Evolutionary conservation across 2,329 filamentous ascomycete genomes (phyloP).

Genomic region (Trichoderma simmonsii): DNA sequence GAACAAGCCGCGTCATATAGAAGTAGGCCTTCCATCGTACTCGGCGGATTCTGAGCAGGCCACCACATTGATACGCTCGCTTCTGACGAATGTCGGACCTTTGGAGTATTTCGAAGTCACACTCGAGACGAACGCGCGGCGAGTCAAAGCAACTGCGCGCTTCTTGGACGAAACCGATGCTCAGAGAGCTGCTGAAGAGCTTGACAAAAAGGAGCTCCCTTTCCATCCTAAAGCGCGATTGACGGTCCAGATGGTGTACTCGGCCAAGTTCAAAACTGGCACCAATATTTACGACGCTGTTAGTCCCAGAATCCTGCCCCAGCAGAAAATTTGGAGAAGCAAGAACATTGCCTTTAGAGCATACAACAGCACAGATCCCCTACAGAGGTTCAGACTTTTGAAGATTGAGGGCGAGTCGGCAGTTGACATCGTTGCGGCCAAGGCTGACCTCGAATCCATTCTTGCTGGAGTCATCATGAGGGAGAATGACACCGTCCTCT

Average conservation of each 20-base stretch:
- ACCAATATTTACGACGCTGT: conserved; percentile 33
- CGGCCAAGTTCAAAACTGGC: conserved; percentile 38
- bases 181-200: conserved; percentile 21
- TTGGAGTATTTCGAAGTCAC: conserved; percentile 35
- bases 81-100: conserved; percentile 31
- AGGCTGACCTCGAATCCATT: background rate
- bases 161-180: conserved; percentile 40
- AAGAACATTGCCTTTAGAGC: background rate
- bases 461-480: background rate
- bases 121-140: conserved; percentile 27
- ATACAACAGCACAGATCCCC: background rate
- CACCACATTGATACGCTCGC: conserved; percentile 26
- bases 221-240: conserved; percentile 34
- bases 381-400: background rate
- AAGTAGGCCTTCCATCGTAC: background rate
- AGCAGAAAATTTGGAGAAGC: background rate
- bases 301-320: conserved; percentile 27
- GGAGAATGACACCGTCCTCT: background rate
- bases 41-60: conserved; percentile 22
- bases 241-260: conserved; percentile 36
- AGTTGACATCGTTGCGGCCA: background rate
- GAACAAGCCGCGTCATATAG: background rate
- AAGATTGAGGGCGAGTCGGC: conserved; percentile 6
- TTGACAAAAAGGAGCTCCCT: conserved; percentile 28
- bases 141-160: conserved; percentile 38